phyloP scores from a whole-genome alignment of 257 asterid species.

The Capsicum rhomboideum region DNA sequence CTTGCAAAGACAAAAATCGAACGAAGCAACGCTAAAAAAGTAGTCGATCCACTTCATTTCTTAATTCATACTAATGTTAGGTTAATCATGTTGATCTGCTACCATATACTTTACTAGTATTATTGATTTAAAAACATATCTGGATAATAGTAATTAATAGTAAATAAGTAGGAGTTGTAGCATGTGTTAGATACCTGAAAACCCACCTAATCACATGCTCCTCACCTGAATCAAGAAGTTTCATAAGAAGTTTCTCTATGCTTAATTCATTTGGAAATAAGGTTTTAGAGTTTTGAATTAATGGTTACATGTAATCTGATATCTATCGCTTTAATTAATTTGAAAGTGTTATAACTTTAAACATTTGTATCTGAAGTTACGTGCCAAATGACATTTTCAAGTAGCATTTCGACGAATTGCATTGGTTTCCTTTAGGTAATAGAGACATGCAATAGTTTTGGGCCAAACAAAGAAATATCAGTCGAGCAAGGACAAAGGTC shows the following conservation, averaged over 20 bases:
- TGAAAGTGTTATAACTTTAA: not conserved
- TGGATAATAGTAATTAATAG: constrained; percentile 3
- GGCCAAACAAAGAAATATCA: not conserved
- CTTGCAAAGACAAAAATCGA: constrained; percentile 13
- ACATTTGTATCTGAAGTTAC: not conserved
- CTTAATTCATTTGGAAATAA: not conserved
- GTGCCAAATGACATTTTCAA: not conserved
- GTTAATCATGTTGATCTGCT: constrained; percentile 21
- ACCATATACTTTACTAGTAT: not conserved
- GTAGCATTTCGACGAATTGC: not conserved
- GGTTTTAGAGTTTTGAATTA: not conserved
- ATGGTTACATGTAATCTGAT: not conserved
- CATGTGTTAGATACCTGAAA: constrained; percentile 76
- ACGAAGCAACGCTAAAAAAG: constrained; percentile 8
- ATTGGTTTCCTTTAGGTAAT: not conserved
- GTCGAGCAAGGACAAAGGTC: not conserved
- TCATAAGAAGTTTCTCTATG: constrained; percentile 8
- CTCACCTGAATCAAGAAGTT: constrained; percentile 22
- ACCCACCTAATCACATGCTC: constrained; percentile 78
- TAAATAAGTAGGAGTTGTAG: constrained; percentile 22
- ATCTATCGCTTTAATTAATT: not conserved
- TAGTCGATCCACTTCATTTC: not conserved
- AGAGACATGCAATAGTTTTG: not conserved
- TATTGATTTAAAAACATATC: not conserved
- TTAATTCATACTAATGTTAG: constrained; percentile 2